These are phyloP conservation scores for Chaetomium strumarium DNA, from an alignment of 2,329 filamentous ascomycete species.

Conservation along the genomic window DNA sequence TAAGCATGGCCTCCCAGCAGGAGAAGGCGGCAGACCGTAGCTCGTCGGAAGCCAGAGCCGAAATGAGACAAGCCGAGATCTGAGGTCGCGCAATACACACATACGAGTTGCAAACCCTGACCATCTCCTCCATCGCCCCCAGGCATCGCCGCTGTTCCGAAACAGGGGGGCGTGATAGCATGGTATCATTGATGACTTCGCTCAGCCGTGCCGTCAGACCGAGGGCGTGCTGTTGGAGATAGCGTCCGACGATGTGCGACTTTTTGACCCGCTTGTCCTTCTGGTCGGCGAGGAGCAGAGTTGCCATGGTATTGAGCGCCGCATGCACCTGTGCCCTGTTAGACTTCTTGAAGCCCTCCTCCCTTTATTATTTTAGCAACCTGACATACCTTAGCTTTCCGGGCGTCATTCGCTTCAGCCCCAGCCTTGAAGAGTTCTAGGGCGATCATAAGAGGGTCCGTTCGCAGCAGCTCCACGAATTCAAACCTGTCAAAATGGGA, in stretches of 20 bases:
- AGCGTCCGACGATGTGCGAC: conserved; percentile 58
- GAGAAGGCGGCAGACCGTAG: conserved; percentile 75
- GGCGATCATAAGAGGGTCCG: conserved; percentile 68
- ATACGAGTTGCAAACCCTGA: conserved; percentile 65
- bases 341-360: conserved; percentile 19
- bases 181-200: conserved; percentile 66
- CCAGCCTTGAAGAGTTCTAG: conserved; percentile 77
- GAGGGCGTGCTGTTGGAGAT: conserved; percentile 77
- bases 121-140: conserved; percentile 81
- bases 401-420: conserved; percentile 58
- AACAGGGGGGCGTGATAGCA: conserved; percentile 46
- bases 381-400: conserved; percentile 50
- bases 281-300: conserved; percentile 19
- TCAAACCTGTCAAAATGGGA: conserved; percentile 61
- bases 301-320: conserved; percentile 43
- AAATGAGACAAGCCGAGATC: conserved; percentile 89
- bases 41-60: conserved; percentile 67
- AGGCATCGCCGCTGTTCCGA: conserved; percentile 72
- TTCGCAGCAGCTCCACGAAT: conserved; percentile 63
- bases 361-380: neutral
- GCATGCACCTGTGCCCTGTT: conserved; percentile 37
- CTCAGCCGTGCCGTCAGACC: conserved; percentile 82
- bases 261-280: conserved; percentile 38
- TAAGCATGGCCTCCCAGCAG: conserved; percentile 78
- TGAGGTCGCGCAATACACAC: conserved; percentile 79